Base-by-base conservation (phyloP, 2,329 filamentous ascomycete genomes). In the Penicillium palitans region DNA sequence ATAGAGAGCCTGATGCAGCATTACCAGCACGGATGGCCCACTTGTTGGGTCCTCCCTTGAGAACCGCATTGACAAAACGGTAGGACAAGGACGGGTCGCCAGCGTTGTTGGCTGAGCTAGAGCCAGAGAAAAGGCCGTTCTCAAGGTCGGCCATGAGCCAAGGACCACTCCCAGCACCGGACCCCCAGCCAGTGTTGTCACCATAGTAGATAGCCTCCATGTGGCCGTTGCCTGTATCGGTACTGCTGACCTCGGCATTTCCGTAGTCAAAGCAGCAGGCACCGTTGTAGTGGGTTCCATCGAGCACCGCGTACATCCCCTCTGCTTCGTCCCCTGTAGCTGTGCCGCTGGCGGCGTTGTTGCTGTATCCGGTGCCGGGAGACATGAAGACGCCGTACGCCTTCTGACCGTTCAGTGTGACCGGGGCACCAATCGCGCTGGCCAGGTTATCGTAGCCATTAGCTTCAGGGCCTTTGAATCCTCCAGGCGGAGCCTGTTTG, bases 121-220 rank as follows among this genome's bases (percentile, higher is more conserved):
- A 10, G 15, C 85, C 86, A 0, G 85, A 86, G 74, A 88, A 89
- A 2, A 89, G 74, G 4, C 84, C 84, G 61, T 89, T 87, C 69
- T 89, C 87, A 0, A 89, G 79, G 71, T 89, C 87, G 0, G 85
- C 86, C 85, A 89, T 88, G 64, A 89, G 69, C 87, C 86, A 89
- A 0, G 87, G 87, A 0, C 87, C 86, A 44, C 64, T 79, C 45
- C 85, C 86, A 4, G 82, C 56, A 9, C 87, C 86, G 8, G 70
- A 72, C 19, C 86, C 86, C 83, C 84, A 87, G 62, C 59, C 58
- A 0, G 77, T 84, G 69, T 67, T 81, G 68, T 76, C 74, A 1
- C 87, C 86, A 65, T 80, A 88, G 78, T 88, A 89, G 58, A 89
- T 84, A 55, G 86, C 84, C 68, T 89, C 87, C 86, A 89, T 89